Evolutionary conservation across 257 asterid species (phyloP).

Genomic region (Solanum verrucosum): DNA sequence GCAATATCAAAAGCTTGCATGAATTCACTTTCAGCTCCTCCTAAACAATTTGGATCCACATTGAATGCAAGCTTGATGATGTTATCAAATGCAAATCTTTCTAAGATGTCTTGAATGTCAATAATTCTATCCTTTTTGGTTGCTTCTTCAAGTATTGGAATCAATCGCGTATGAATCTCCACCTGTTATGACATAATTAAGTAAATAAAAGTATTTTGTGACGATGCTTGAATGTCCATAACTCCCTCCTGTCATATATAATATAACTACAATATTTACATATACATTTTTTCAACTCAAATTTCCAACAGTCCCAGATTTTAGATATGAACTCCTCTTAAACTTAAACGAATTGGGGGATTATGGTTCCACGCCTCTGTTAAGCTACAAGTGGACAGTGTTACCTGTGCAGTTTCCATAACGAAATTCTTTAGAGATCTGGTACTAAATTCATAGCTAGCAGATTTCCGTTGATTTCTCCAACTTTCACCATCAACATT

Average conservation of each 20-base stretch:
- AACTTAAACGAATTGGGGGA: too few relatives aligned
- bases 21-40: slow-evolving; percentile 65
- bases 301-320: too few relatives aligned
- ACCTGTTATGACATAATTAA: background rate
- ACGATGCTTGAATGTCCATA: too few relatives aligned
- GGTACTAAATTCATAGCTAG: background rate
- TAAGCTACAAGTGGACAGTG: background rate
- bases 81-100: slow-evolving; percentile 78
- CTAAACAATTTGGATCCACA: slow-evolving; percentile 67
- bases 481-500: background rate
- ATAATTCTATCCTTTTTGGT: slow-evolving; percentile 7
- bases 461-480: background rate
- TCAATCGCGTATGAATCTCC: slow-evolving; percentile 41
- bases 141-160: slow-evolving; percentile 44
- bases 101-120: slow-evolving; percentile 70
- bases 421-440: background rate
- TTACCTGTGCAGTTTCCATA: background rate
- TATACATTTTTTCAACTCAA: too few relatives aligned
- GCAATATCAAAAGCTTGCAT: slow-evolving; percentile 86
- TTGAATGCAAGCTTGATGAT: slow-evolving; percentile 68
- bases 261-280: too few relatives aligned
- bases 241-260: too few relatives aligned
- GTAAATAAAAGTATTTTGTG: background rate
- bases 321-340: too few relatives aligned
- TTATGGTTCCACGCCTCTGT: background rate